A percentile compares a stretch with the other conserved stretches of the same genome.
Evolutionary conservation across 495 filamentous ascomycete genomes (phyloP).

Genomic region (Filosporella fistucella): DNA sequence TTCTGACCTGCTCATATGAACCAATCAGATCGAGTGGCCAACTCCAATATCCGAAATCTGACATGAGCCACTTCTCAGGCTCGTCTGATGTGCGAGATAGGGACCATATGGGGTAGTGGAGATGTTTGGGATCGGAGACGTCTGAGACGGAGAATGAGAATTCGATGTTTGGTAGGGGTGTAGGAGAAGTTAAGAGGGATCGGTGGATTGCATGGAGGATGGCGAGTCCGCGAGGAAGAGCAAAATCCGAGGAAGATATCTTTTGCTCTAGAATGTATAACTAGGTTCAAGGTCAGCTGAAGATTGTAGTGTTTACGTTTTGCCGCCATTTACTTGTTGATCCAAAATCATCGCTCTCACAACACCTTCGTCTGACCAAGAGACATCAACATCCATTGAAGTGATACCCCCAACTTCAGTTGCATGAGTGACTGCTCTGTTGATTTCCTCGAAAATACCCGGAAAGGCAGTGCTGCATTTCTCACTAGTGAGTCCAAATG

Average conservation of each 20-base stretch:
- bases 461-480: constrained; percentile 44
- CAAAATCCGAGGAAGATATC: neutral
- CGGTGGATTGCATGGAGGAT: constrained; percentile 27
- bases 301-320: neutral
- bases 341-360: constrained; percentile 36
- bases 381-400: constrained; percentile 30
- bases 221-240: constrained; percentile 1
- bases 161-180: constrained; percentile 51
- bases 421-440: constrained; percentile 26
- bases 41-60: constrained; percentile 64
- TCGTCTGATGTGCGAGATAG: constrained; percentile 40
- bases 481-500: constrained; percentile 19
- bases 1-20: constrained; percentile 42
- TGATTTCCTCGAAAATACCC: constrained; percentile 41
- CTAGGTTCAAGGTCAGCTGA: neutral
- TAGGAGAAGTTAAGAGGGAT: constrained; percentile 36
- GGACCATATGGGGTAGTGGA: constrained; percentile 39
- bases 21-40: constrained; percentile 45
- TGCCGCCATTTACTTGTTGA: constrained; percentile 29
- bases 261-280: constrained; percentile 6
- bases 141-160: constrained; percentile 57
- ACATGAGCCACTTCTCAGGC: constrained; percentile 57
- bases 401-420: constrained; percentile 21
- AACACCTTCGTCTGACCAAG: constrained; percentile 30
- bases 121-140: constrained; percentile 25